A percentile compares a stretch with the other conserved stretches of the same genome.
phyloP scores from a whole-genome alignment of 1,284 basidiomycete genomes.

The Golubevia pallescens region DNA sequence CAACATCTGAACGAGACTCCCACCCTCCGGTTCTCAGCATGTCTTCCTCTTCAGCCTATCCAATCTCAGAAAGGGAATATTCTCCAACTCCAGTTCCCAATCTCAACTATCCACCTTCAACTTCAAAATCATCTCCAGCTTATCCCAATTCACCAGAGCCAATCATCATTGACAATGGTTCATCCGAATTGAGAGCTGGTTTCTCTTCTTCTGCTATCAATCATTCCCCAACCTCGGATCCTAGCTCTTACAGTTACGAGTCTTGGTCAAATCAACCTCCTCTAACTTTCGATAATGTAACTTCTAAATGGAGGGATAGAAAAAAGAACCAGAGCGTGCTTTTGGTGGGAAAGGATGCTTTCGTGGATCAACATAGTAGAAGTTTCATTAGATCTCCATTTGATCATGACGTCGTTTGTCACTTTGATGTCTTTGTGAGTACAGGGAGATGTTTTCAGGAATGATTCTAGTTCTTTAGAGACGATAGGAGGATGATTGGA shows the following conservation, averaged over 20 bases:
- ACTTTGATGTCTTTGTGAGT: slow-evolving; percentile 50
- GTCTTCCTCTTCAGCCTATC: too few species aligned
- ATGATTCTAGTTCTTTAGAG: too few species aligned
- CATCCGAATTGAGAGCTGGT: neutral
- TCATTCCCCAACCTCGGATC: neutral
- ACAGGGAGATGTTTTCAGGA: neutral
- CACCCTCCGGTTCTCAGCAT: too few species aligned
- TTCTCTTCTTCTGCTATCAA: slow-evolving; percentile 1
- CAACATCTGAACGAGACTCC: too few species aligned
- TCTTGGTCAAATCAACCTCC: slow-evolving; percentile 15
- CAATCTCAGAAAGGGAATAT: too few species aligned
- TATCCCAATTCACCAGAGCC: too few species aligned
- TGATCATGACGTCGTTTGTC: slow-evolving; percentile 56
- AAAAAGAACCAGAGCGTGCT: slow-evolving; percentile 44
- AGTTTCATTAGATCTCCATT: slow-evolving; percentile 46
- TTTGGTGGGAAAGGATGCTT: slow-evolving; percentile 53
- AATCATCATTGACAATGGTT: too few species aligned
- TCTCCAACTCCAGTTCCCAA: too few species aligned
- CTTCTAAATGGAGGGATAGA: slow-evolving; percentile 52
- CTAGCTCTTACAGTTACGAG: slow-evolving; percentile 6
- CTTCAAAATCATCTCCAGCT: too few species aligned
- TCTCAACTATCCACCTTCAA: too few species aligned
- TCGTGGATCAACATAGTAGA: slow-evolving; percentile 45
- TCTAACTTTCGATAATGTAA: slow-evolving; percentile 46
- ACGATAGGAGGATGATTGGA: neutral